Percentiles rank a stretch among this genome's conserved stretches.
phyloP scores from a whole-genome alignment of 768 basidiomycete species.

The Lanmaoa pseudosensibilis region DNA sequence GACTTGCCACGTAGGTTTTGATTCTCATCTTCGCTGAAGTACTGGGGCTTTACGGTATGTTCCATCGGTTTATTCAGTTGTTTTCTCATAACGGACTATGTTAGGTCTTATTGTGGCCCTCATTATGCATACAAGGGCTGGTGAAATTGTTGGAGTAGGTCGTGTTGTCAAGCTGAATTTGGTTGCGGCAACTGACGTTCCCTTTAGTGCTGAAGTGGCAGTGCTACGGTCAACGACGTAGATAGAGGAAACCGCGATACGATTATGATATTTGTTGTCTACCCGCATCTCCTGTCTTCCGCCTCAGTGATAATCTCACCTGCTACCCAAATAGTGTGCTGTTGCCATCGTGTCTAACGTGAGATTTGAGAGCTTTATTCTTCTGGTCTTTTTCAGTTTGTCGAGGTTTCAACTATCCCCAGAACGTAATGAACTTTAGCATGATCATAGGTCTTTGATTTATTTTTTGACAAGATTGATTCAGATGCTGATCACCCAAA shows the following conservation, averaged over 20 bases:
- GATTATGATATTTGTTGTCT: slow-evolving; percentile 12
- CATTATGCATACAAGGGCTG: slow-evolving; percentile 85
- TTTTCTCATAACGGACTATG: neutral
- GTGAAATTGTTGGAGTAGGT: slow-evolving; percentile 24
- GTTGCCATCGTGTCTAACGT: neutral
- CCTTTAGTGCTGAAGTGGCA: slow-evolving; percentile 27
- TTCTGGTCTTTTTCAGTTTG: no score
- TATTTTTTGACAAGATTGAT: no score
- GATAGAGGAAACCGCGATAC: slow-evolving; percentile 3
- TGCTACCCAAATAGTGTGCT: neutral
- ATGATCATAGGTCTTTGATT: no score
- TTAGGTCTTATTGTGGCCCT: slow-evolving; percentile 87
- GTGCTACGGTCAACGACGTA: neutral
- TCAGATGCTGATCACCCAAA: no score
- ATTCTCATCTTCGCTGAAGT: slow-evolving; percentile 99
- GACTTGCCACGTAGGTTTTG: slow-evolving; percentile 59
- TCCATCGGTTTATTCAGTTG: neutral
- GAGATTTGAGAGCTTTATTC: no score
- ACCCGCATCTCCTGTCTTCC: slow-evolving; percentile 1
- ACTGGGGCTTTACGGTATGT: slow-evolving; percentile 81
- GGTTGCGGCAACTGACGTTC: neutral
- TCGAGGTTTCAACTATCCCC: no score
- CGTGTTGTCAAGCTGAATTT: neutral
- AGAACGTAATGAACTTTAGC: no score
- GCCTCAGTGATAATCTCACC: slow-evolving; percentile 5